Conservation (phyloP, 1,284 basidiomycete species). For the Sporisorium reilianum region DNA sequence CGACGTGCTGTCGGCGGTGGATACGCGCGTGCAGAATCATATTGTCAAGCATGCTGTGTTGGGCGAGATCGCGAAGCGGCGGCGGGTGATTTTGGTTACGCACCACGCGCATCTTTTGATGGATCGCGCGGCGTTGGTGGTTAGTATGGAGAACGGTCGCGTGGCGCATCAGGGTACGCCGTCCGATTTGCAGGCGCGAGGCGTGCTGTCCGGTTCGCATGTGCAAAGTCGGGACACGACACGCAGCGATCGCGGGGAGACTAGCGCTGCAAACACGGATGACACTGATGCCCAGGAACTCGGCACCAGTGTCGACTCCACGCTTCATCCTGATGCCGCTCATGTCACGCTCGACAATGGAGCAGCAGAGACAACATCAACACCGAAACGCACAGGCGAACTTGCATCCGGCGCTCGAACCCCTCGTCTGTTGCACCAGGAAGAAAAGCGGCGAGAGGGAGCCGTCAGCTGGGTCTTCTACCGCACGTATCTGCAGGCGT, state of each 20-base stretch:
- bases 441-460: slow-evolving; percentile 52
- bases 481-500: slow-evolving; percentile 49
- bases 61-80: slow-evolving; percentile 69
- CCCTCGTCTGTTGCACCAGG: slow-evolving; percentile 52
- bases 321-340: not conserved
- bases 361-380: not conserved
- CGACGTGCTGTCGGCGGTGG: slow-evolving; percentile 72
- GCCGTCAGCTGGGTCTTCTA: slow-evolving; percentile 52
- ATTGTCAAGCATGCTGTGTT: slow-evolving; percentile 45
- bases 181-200: slow-evolving; percentile 15
- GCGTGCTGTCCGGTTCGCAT: slow-evolving; percentile 2
- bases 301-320: not conserved
- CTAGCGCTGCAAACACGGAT: not conserved
- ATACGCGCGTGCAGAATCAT: slow-evolving; percentile 75
- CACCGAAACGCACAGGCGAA: slow-evolving; percentile 7
- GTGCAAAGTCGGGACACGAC: not conserved
- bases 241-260: not conserved
- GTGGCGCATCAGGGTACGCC: slow-evolving; percentile 38
- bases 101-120: slow-evolving; percentile 71
- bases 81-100: slow-evolving; percentile 80
- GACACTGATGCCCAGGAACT: not conserved
- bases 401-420: slow-evolving; percentile 33
- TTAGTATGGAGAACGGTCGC: slow-evolving; percentile 53
- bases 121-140: slow-evolving; percentile 38
- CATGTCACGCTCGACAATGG: not conserved